A percentile compares a stretch with the other conserved stretches of the same genome.
Conservation (phyloP, 257 asterid genomes). For the Lycium ferocissimum region DNA sequence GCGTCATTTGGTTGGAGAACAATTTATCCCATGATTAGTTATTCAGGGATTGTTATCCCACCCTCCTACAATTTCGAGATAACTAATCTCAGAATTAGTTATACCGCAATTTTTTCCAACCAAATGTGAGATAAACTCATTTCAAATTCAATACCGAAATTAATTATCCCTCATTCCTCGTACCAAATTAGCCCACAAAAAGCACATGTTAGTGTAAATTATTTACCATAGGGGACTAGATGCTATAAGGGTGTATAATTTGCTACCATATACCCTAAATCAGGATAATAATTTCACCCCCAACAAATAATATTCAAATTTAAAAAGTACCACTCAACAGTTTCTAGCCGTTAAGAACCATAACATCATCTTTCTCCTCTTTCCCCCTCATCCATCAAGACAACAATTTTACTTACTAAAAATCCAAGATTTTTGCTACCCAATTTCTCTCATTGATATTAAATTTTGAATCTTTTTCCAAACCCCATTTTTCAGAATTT, state of each 20-base stretch:
- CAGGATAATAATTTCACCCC: conserved; percentile 43
- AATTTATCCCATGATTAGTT: too few relatives aligned
- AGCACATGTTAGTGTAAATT: neutral
- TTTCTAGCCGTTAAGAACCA: conserved; percentile 31
- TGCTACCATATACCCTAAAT: neutral
- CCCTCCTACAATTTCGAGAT: too few relatives aligned
- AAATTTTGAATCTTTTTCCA: neutral
- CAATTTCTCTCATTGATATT: neutral
- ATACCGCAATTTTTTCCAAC: too few relatives aligned
- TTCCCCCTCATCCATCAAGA: neutral
- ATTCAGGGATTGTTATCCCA: too few relatives aligned
- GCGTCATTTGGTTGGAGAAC: too few relatives aligned
- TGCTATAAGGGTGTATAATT: neutral
- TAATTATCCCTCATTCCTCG: too few relatives aligned
- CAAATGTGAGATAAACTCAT: too few relatives aligned
- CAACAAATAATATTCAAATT: conserved; percentile 55
- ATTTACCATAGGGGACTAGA: neutral
- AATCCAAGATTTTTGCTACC: conserved; percentile 9
- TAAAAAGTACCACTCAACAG: conserved; percentile 37
- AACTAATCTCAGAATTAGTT: too few relatives aligned
- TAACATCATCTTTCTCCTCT: conserved; percentile 14
- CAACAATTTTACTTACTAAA: neutral
- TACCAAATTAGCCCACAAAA: too few relatives aligned
- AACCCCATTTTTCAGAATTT: conserved; percentile 12
- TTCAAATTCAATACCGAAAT: too few relatives aligned